phyloP scores from a whole-genome alignment of 2,329 filamentous ascomycete genomes.

The Ustulina deusta region DNA sequence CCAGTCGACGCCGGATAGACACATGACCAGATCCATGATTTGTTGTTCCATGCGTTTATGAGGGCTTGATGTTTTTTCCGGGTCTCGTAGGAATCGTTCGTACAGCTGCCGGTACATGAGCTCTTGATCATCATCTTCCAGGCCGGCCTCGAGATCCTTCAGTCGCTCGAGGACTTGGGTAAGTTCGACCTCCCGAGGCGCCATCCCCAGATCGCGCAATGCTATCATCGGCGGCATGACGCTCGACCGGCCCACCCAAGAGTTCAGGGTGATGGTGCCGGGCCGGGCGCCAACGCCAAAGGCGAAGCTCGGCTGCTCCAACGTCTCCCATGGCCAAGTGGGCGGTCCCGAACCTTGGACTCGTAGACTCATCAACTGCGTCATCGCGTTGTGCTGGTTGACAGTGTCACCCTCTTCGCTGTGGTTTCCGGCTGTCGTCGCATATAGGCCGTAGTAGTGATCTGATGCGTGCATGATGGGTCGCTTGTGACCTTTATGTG shows the following conservation, averaged over 20 bases:
- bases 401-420: slow-evolving; percentile 57
- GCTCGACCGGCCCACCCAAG: slow-evolving; percentile 73
- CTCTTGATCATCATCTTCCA: slow-evolving; percentile 62
- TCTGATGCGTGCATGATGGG: slow-evolving; percentile 67
- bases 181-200: slow-evolving; percentile 71
- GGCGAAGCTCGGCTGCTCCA: slow-evolving; percentile 79
- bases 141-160: slow-evolving; percentile 66
- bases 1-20: slow-evolving; percentile 76
- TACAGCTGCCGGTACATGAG: slow-evolving; percentile 73
- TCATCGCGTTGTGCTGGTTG: slow-evolving; percentile 67
- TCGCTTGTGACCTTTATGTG: slow-evolving; percentile 66
- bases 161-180: slow-evolving; percentile 69
- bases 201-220: slow-evolving; percentile 68
- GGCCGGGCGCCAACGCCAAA: slow-evolving; percentile 74
- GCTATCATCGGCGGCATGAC: slow-evolving; percentile 66
- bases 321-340: slow-evolving; percentile 72
- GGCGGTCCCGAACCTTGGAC: slow-evolving; percentile 57
- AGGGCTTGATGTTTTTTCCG: slow-evolving; percentile 70
- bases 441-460: slow-evolving; percentile 67
- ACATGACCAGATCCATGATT: slow-evolving; percentile 77
- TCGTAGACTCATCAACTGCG: slow-evolving; percentile 68
- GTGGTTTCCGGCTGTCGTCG: slow-evolving; percentile 62
- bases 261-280: slow-evolving; percentile 78
- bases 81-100: slow-evolving; percentile 74
- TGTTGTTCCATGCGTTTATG: slow-evolving; percentile 76